phyloP scores from a whole-genome alignment of 768 basidiomycete species.

The Trametes punicea region DNA sequence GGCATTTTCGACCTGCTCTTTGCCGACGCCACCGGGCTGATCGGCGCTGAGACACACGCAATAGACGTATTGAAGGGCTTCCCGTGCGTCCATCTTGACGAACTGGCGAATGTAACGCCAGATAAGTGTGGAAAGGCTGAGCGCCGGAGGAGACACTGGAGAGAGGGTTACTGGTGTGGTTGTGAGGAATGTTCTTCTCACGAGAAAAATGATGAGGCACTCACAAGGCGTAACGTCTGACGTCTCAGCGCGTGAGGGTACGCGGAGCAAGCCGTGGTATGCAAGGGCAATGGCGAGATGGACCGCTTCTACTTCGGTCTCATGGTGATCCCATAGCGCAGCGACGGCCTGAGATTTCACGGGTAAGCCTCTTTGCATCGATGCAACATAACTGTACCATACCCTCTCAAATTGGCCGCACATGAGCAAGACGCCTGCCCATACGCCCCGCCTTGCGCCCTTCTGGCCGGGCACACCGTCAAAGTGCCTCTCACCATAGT shows the following conservation, averaged over 20 bases:
- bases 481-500: slow-evolving; percentile 82
- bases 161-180: slow-evolving; percentile 57
- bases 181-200: not conserved
- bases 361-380: too few species aligned
- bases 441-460: slow-evolving; percentile 59
- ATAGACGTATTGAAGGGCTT: slow-evolving; percentile 93
- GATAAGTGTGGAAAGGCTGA: slow-evolving; percentile 80
- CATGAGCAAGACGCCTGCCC: slow-evolving; percentile 83
- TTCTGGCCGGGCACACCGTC: slow-evolving; percentile 61
- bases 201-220: slow-evolving; percentile 27
- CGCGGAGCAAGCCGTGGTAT: slow-evolving; percentile 88
- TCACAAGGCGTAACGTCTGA: slow-evolving; percentile 81
- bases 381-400: slow-evolving; percentile 28
- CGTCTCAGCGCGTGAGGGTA: slow-evolving; percentile 76
- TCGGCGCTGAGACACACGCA: slow-evolving; percentile 78
- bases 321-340: slow-evolving; percentile 81
- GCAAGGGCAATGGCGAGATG: slow-evolving; percentile 90
- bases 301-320: slow-evolving; percentile 89
- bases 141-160: slow-evolving; percentile 62
- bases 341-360: slow-evolving; percentile 69
- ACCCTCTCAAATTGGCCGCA: slow-evolving; percentile 95
- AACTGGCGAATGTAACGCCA: slow-evolving; percentile 94
- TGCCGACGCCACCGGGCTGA: slow-evolving; percentile 65
- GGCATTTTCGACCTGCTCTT: slow-evolving; percentile 77
- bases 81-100: slow-evolving; percentile 87